Percentiles rank a stretch among this genome's conserved stretches.
These are phyloP conservation scores for Arabidopsis hybrid DNA, from an alignment of 441 rosid species.

Conservation along the genomic window DNA sequence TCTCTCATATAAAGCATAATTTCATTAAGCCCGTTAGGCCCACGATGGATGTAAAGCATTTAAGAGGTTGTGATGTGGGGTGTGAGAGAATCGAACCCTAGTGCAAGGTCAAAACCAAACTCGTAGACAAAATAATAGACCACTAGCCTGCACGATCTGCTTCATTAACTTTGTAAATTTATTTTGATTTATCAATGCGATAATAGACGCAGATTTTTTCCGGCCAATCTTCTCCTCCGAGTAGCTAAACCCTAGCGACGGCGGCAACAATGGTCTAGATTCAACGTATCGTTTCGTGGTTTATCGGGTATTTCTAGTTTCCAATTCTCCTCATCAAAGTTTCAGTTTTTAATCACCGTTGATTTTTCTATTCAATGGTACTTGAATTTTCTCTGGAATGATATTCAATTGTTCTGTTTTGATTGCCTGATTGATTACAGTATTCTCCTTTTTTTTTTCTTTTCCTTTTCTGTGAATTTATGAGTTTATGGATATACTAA, in stretches of 20 bases:
- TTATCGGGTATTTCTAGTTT: slow-evolving; percentile 4
- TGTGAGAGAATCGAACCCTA: slow-evolving; percentile 10
- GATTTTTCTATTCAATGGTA: not conserved
- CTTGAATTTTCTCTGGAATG: not conserved
- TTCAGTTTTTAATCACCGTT: slow-evolving; percentile 1
- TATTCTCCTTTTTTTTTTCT: not conserved
- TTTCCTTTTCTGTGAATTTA: not conserved
- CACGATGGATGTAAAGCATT: too few species aligned
- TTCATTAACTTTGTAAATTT: rapidly evolving
- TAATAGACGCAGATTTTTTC: not conserved
- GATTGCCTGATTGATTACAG: slow-evolving; percentile 1
- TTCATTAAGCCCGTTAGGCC: too few species aligned
- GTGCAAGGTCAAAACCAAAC: slow-evolving; percentile 4
- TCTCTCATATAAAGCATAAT: too few species aligned
- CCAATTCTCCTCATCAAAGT: not conserved
- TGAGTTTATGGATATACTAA: not conserved
- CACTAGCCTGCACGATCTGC: slow-evolving; percentile 36
- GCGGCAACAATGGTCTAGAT: slow-evolving; percentile 27
- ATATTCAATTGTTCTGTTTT: slow-evolving; percentile 1
- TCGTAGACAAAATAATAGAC: not conserved
- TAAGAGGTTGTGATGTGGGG: not conserved
- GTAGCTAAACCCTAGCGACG: slow-evolving; percentile 27
- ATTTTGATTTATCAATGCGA: not conserved
- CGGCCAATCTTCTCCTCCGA: slow-evolving; percentile 19
- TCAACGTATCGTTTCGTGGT: not conserved